A percentile compares a stretch with the other conserved stretches of the same genome.
phyloP scores from a whole-genome alignment of 768 basidiomycete genomes.

The Rhodotorula sphaerocarpa region DNA sequence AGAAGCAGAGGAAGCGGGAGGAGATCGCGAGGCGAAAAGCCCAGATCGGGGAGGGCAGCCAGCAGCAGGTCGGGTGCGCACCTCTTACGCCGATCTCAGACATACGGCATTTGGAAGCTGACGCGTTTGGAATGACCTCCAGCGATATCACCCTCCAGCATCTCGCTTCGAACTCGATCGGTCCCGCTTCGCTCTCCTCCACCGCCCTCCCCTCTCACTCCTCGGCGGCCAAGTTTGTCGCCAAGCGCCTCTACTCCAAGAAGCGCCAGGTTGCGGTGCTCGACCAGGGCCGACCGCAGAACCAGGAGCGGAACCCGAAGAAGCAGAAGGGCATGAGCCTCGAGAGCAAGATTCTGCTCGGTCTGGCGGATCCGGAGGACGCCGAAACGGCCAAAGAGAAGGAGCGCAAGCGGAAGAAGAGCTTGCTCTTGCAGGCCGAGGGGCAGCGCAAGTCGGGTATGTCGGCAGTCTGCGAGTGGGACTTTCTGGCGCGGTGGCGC shows the following conservation, averaged over 20 bases:
- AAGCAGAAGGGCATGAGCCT: conserved; percentile 21
- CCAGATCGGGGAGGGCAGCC: conserved; percentile 25
- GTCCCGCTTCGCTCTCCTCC: conserved; percentile 23
- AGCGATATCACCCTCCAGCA: too few relatives aligned
- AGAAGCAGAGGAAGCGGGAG: conserved; percentile 4
- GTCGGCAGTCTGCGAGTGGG: not conserved
- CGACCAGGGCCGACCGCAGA: conserved; percentile 1
- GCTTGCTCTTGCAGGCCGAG: conserved; percentile 24
- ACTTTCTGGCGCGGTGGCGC: too few relatives aligned
- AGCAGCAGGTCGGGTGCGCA: conserved; percentile 23
- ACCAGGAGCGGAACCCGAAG: conserved; percentile 21
- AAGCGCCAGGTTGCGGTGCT: conserved; percentile 30
- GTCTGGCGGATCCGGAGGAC: conserved; percentile 18
- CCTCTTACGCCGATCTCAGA: too few relatives aligned
- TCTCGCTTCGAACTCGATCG: conserved; percentile 13
- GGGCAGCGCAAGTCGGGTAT: conserved; percentile 26
- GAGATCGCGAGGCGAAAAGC: conserved; percentile 6
- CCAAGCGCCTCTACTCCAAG: conserved; percentile 29
- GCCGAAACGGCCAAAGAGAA: conserved; percentile 14
- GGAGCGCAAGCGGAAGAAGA: conserved; percentile 28
- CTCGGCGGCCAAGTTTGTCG: conserved; percentile 33
- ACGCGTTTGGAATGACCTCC: too few relatives aligned
- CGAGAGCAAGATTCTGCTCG: conserved; percentile 31
- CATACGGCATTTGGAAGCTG: not conserved
- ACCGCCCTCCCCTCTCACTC: conserved; percentile 25